Evolutionary conservation across 2,329 filamentous ascomycete species (phyloP).

Genomic region (Aspergillus hortae): DNA sequence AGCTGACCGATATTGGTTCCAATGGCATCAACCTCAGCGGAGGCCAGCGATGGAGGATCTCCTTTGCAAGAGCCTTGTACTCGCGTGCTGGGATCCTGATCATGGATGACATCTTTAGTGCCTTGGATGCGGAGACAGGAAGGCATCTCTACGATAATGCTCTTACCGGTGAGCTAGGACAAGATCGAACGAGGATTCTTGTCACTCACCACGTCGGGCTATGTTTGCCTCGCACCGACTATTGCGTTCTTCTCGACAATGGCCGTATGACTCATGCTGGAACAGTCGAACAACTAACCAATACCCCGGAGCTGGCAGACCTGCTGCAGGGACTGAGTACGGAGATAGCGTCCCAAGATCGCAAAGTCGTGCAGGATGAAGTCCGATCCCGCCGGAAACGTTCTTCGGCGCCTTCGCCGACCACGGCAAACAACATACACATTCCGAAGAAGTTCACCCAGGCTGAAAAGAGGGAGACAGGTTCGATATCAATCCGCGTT

Average conservation of each 20-base stretch:
- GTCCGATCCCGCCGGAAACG: conserved; percentile 8
- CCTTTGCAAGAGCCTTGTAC: conserved; percentile 75
- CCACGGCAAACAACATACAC: conserved; percentile 16
- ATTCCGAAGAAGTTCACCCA: conserved; percentile 68
- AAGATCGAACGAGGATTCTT: conserved; percentile 68
- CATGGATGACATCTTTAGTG: conserved; percentile 78
- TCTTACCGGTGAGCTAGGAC: conserved; percentile 66
- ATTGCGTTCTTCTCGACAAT: conserved; percentile 68
- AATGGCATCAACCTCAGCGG: conserved; percentile 83
- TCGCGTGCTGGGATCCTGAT: conserved; percentile 72
- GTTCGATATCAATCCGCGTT: conserved; percentile 64
- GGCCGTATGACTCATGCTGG: conserved; percentile 64
- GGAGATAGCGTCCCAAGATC: conserved; percentile 35
- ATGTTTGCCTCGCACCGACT: conserved; percentile 67
- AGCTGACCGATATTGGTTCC: conserved; percentile 75
- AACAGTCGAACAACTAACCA: conserved; percentile 56
- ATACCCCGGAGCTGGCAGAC: conserved; percentile 38
- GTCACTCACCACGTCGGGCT: conserved; percentile 78
- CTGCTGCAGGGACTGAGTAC: conserved; percentile 39
- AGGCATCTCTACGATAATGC: conserved; percentile 75
- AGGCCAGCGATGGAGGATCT: conserved; percentile 79
- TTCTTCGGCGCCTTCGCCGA: conserved; percentile 9
- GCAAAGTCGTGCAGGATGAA: conserved; percentile 9
- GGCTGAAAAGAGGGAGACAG: conserved; percentile 69
- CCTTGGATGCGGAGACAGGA: conserved; percentile 77